A percentile compares a stretch with the other conserved stretches of the same genome.
Evolutionary conservation across 2,329 filamentous ascomycete species (phyloP).

Genomic region (Fusarium sp.): DNA sequence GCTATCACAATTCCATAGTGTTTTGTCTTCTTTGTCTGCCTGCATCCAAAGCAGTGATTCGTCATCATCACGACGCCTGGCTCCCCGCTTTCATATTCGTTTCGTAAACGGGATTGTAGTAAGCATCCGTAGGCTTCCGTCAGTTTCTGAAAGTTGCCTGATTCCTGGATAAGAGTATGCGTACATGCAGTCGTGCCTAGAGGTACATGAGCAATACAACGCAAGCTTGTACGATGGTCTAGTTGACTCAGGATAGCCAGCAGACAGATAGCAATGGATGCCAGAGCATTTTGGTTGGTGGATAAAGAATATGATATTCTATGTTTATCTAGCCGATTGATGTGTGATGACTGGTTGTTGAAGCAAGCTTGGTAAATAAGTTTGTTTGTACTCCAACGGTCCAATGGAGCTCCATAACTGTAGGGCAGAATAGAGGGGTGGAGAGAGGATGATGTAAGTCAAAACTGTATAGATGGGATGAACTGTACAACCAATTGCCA

Average conservation of each 20-base stretch:
- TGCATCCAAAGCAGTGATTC: conserved; percentile 27
- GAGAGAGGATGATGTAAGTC: conserved; percentile 28
- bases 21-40: conserved; percentile 3
- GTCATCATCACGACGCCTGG: conserved; percentile 30
- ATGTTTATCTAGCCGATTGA: background rate
- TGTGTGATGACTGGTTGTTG: background rate
- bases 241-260: background rate
- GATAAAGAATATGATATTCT: background rate
- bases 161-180: conserved; percentile 9
- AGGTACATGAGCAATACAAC: conserved; percentile 13
- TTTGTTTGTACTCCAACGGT: background rate
- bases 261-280: background rate
- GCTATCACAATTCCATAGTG: conserved; percentile 5
- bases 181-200: conserved; percentile 18
- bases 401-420: conserved; percentile 9
- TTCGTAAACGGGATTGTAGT: conserved; percentile 2
- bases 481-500: conserved; percentile 1
- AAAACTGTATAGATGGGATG: conserved; percentile 9
- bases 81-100: conserved; percentile 21
- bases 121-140: conserved; percentile 32
- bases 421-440: conserved; percentile 30
- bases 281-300: background rate
- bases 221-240: background rate
- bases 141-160: conserved; percentile 20
- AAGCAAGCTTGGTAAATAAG: conserved; percentile 7